Base-by-base conservation (phyloP, 441 rosid species). In the Eruca vesicaria region DNA sequence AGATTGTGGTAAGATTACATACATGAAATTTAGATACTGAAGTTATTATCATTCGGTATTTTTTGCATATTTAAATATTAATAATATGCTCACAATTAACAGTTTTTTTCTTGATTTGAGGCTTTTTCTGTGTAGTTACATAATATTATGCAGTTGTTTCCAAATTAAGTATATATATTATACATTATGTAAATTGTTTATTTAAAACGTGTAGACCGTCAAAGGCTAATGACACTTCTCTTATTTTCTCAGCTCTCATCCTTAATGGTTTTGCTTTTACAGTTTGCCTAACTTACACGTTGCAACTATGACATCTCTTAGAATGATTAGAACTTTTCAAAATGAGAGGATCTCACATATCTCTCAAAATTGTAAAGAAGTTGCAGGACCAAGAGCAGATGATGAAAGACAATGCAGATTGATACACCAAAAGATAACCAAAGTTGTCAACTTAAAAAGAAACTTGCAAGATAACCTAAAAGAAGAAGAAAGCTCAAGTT, bases 351-450 rank as follows among this genome's bases (percentile, higher is more conserved):
- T 73, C 71, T 56, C 50, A 57, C 28, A 20, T 72, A 1, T 15
- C 26, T 73, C 16, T 56, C 65, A 64, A 15, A 16, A 38, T 33
- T 63, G 32, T 63, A 10, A 56, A 64, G 9, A 16, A 18, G 18
- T 35, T 23, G 26, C 36, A 59, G 6, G 12, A 45, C 19, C 68
- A 68, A 52, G 53, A 23, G 38, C 57, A 66, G 7, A 66, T 7
- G 2, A 32, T 18, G 36, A 75, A 48, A 20, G 2, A 18, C 8
- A 62, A 23, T 50, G 58, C 36, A 68, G 14, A 31, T 16, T 59
- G 73, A 67, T 75, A 38, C 38, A 61, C 58, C 65, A 68, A 35
- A 68, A 32, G 8, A 68, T 16, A 38, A 5, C 52, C 71, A n/a
- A 69, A 63, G 60, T 41, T 38, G 38, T 28, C 64, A 36, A 53